Base-by-base conservation (phyloP, 169 alveolate species). In the Theileria orientalis region DNA sequence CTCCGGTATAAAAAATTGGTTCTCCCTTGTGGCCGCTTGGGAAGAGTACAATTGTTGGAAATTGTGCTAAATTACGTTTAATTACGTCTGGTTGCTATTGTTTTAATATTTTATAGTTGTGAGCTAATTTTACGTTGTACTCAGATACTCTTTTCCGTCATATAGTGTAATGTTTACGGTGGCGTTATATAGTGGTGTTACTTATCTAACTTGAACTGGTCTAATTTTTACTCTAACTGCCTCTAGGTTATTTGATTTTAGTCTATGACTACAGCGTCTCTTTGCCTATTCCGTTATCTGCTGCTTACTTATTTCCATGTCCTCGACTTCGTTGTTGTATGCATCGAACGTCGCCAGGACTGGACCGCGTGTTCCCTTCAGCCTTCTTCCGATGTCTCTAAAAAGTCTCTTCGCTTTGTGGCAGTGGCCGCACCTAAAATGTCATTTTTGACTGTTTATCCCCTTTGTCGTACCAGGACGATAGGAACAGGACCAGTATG, bases 351-450 rank as follows among this genome's bases (percentile, higher is more conserved):
- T 79, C 21, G 87, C 87, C 9, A 79, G 27, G 23, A 68, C 41
- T 13, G 71, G 51, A 8, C 74, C 54, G 16, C 37, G 27, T 6
- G 29, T 7, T 3, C 72, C 76, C 35, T 79, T 40, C 41, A 79
- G 54, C 14, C 83, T 44, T 25, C 83, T 68, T 16, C 87, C 87
- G 13, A 79, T 69, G 6, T 79, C 84, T 27, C 87, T 19, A 64
- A 70, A 79, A 14, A 79, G 64, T 8, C 84, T 75, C 72, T 72
- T 70, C 5, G 83, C 76, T 25, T 66, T 66, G 72, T 79, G 87
- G 57, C 87, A 71, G 74, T 79, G 87, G 0, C 87, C 87, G 57
- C 87, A 71, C 84, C 84, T 75, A 54, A 13, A 70, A 3, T n/a
- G 3, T n/a, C n/a, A n/a, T n/a, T n/a, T n/a, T n/a, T n/a, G n/a